phyloP scores from a whole-genome alignment of 2,329 filamentous ascomycete species.

The Aspergillus cejpii region DNA sequence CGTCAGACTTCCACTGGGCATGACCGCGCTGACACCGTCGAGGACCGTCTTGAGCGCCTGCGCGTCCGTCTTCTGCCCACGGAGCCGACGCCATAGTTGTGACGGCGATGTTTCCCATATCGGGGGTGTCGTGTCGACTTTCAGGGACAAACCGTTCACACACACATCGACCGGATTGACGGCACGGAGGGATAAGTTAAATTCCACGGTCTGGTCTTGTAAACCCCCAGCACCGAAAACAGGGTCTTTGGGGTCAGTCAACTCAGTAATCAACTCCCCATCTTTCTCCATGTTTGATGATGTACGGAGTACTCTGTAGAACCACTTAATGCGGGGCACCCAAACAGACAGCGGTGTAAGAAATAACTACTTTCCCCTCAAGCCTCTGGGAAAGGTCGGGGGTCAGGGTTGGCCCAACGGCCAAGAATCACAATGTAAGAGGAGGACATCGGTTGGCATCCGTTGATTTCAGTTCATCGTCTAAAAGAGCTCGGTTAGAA shows the following conservation, averaged over 20 bases:
- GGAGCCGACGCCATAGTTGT: slow-evolving; percentile 28
- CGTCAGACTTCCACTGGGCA: slow-evolving; percentile 61
- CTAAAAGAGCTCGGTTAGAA: too few relatives aligned
- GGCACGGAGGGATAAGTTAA: slow-evolving; percentile 36
- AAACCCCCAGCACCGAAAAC: slow-evolving; percentile 3
- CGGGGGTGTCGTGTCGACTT: slow-evolving; percentile 28
- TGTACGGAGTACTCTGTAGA: background rate
- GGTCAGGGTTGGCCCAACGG: background rate
- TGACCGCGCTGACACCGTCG: slow-evolving; percentile 56
- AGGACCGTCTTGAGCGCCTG: slow-evolving; percentile 47
- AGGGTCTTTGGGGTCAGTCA: slow-evolving; percentile 8
- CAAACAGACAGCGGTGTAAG: background rate
- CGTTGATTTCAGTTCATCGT: too few relatives aligned
- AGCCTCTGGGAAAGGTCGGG: too few relatives aligned
- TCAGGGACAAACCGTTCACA: slow-evolving; percentile 31
- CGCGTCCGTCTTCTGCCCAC: slow-evolving; percentile 20
- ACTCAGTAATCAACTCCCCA: background rate
- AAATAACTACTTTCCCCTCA: too few relatives aligned
- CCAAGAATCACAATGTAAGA: background rate
- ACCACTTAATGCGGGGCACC: background rate
- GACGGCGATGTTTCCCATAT: slow-evolving; percentile 29
- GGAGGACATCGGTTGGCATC: too few relatives aligned
- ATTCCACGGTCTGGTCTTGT: slow-evolving; percentile 10
- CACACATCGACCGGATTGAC: slow-evolving; percentile 38
- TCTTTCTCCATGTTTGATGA: background rate